Conservation (phyloP, 495 filamentous ascomycete species). For the Penicillium cosmopolitanum region DNA sequence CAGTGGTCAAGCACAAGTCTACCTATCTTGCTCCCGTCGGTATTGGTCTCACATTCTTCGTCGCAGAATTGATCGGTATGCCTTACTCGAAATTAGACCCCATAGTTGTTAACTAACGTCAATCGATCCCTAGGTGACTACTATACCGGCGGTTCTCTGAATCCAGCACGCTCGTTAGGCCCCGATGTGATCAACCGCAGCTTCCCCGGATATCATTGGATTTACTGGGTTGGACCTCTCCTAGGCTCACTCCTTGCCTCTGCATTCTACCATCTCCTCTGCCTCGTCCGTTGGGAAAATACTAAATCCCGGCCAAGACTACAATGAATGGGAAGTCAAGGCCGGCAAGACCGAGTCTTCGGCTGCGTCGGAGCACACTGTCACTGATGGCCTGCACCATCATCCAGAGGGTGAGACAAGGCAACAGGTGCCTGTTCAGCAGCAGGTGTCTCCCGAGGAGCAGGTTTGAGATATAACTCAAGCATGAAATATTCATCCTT, state of each 20-base stretch:
- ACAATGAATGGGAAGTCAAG: conserved; percentile 42
- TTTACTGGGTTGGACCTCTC: conserved; percentile 68
- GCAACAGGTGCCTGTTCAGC: neutral
- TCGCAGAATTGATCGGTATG: conserved; percentile 67
- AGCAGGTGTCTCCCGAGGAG: conserved; percentile 8
- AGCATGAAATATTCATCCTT: neutral
- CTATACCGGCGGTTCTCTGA: conserved; percentile 74
- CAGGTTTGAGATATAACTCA: conserved; percentile 13
- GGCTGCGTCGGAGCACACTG: conserved; percentile 18
- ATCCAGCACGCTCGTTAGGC: conserved; percentile 74
- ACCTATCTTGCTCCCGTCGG: conserved; percentile 80
- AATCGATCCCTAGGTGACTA: conserved; percentile 55
- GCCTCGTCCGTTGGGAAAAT: conserved; percentile 71
- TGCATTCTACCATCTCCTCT: conserved; percentile 68
- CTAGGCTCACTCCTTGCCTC: conserved; percentile 68
- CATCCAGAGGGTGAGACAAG: neutral
- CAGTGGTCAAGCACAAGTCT: conserved; percentile 79
- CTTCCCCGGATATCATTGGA: conserved; percentile 63
- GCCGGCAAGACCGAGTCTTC: conserved; percentile 10
- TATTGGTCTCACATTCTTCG: conserved; percentile 74
- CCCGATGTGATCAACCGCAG: conserved; percentile 64
- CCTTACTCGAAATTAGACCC: neutral
- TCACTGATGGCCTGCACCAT: conserved; percentile 14
- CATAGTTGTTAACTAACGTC: neutral
- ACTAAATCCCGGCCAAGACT: conserved; percentile 79